These are phyloP conservation scores for Phellopilus nigrolimitatus DNA, from an alignment of 1,284 basidiomycete genomes.

Conservation along the genomic window DNA sequence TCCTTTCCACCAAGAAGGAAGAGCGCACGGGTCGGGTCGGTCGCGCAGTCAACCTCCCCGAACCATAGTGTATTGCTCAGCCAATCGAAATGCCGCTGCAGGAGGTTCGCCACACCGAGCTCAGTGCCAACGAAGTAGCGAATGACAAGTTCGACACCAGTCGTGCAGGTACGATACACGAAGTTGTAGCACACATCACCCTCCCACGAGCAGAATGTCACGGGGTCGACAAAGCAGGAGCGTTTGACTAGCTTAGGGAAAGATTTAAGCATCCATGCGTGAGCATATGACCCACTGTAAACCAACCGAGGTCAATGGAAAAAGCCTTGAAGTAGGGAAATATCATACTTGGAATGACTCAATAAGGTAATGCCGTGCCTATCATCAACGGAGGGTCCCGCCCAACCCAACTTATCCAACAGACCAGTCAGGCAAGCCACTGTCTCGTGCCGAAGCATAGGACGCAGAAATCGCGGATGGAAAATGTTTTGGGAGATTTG, in stretches of 20 bases:
- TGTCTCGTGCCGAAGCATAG: slow-evolving; percentile 60
- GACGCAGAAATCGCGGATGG: slow-evolving; percentile 65
- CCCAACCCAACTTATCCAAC: slow-evolving; percentile 65
- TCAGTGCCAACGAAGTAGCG: slow-evolving; percentile 85
- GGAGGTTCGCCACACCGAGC: slow-evolving; percentile 79
- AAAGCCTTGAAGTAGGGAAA: not conserved
- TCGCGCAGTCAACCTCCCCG: slow-evolving; percentile 79
- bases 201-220: slow-evolving; percentile 88
- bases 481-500: slow-evolving; percentile 84
- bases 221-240: slow-evolving; percentile 86
- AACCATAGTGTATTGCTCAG: slow-evolving; percentile 84
- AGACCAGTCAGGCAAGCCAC: slow-evolving; percentile 55
- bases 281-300: slow-evolving; percentile 63
- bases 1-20: slow-evolving; percentile 82
- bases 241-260: slow-evolving; percentile 63
- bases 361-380: slow-evolving; percentile 65
- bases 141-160: slow-evolving; percentile 71
- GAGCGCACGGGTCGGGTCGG: slow-evolving; percentile 52
- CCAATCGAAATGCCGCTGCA: slow-evolving; percentile 85
- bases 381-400: slow-evolving; percentile 27
- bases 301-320: not conserved
- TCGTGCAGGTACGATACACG: slow-evolving; percentile 63
- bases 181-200: slow-evolving; percentile 89
- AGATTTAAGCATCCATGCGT: slow-evolving; percentile 83
- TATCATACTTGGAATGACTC: slow-evolving; percentile 80